Evolutionary conservation across 2,329 filamentous ascomycete genomes (phyloP), one percentile per base, ranked within the genome.

Genomic region (Pseudopyrenochaeta lycopersici): DNA sequence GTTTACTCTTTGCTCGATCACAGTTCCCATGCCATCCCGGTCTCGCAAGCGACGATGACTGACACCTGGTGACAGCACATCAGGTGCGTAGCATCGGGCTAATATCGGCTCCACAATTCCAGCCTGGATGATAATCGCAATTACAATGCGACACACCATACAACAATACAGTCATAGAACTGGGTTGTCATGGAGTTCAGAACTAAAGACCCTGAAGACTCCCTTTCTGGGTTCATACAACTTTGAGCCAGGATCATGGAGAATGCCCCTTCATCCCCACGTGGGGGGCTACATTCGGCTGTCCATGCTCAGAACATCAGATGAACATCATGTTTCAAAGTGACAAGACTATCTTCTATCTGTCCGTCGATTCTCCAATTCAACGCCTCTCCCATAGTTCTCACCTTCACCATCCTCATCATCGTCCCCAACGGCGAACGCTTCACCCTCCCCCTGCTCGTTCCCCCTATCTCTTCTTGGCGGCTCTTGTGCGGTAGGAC

Each of bases 281-380:
- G 23, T 27, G 23, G 23, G 9, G 23, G n/a, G n/a, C n/a, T 27
- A 5, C 23, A 27, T 36, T 14, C 32, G n/a, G 23, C 36, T 23
- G 17, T 20, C 20, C 35, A 38, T 39, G 36, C 20, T 21, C 20
- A 14, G 18, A 2, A 39, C 17, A n/a, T 27, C 23, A 27, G 23
- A 27, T 4, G 23, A 17, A 39, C 33, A 31, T 47, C 30, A 21
- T 35, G 45, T 17, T 11, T 17, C 20, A 14, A 15, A 36, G 31
- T 33, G 27, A 6, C n/a, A 27, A 14, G 4, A 12, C 43, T 46
- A 46, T 32, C 45, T 4, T 36, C 7, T 15, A 38, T 15, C 21
- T 48, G 51, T 49, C 49, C 65, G 48, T 21, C 68, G 46, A 47
- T 70, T 60, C 56, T 66, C 60, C 42, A 71, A 53, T 55, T 71